A percentile compares a stretch with the other conserved stretches of the same genome.
phyloP scores from a whole-genome alignment of 2,329 filamentous ascomycete species.

The Colletotrichum sp. region DNA sequence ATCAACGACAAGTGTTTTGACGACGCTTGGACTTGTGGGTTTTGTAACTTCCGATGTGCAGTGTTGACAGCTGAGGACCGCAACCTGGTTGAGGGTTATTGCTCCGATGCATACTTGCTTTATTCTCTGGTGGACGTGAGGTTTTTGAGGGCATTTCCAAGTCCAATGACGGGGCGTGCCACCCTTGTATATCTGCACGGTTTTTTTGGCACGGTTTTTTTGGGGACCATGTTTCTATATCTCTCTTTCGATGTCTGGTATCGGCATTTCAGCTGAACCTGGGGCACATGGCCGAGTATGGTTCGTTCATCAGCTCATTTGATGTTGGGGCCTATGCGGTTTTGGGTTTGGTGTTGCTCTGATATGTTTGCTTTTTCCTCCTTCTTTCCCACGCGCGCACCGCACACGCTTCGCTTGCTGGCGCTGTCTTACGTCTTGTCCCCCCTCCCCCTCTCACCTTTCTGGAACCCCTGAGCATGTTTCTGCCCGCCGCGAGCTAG shows the following conservation, averaged over 20 bases:
- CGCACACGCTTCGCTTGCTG: neutral
- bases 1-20: neutral
- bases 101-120: neutral
- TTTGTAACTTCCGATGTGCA: neutral
- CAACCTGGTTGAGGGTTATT: neutral
- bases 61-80: neutral
- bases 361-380: slow-evolving; percentile 10
- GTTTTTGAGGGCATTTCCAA: neutral
- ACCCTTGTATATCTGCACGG: neutral
- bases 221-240: neutral
- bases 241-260: neutral
- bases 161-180: neutral
- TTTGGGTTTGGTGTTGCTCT: neutral
- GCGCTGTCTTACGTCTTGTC: neutral
- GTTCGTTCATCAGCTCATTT: slow-evolving; percentile 12
- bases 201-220: neutral
- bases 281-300: neutral
- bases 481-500: neutral
- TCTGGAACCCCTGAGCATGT: neutral
- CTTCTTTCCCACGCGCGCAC: neutral
- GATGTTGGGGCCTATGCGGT: neutral
- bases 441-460: neutral
- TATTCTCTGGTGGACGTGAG: neutral
- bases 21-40: neutral
- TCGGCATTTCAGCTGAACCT: neutral